A percentile compares a stretch with the other conserved stretches of the same genome.
Evolutionary conservation across 768 basidiomycete genomes (phyloP).

Genomic region (Dioszegia crocea): DNA sequence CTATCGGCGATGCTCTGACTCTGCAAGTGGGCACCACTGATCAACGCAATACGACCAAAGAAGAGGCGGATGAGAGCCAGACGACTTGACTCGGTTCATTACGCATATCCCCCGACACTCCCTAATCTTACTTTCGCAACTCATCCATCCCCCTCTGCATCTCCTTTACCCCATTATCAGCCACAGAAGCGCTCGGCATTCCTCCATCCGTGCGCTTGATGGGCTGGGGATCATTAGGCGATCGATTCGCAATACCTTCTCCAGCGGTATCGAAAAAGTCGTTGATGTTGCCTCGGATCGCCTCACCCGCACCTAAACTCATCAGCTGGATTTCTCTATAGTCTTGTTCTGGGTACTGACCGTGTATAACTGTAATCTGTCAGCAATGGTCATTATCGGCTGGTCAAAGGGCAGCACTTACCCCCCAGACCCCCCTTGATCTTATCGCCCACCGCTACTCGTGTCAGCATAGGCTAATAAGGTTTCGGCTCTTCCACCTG

Average conservation of each 20-base stretch:
- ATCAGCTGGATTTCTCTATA: not conserved
- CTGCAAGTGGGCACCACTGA: too few species aligned
- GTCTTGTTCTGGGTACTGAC: slow-evolving; percentile 6
- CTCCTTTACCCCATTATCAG: slow-evolving; percentile 32
- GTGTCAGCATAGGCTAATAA: not conserved
- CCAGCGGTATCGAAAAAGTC: slow-evolving; percentile 30
- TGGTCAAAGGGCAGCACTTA: slow-evolving; percentile 6
- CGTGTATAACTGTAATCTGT: slow-evolving; percentile 22
- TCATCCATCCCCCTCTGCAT: slow-evolving; percentile 20
- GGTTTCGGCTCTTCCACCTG: not conserved
- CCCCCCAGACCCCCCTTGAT: slow-evolving; percentile 29
- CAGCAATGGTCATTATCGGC: not conserved
- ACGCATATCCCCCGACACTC: too few species aligned
- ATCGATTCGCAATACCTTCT: slow-evolving; percentile 18
- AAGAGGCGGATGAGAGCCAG: too few species aligned
- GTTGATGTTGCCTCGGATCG: slow-evolving; percentile 35
- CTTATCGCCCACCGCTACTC: slow-evolving; percentile 25
- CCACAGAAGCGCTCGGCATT: slow-evolving; percentile 18
- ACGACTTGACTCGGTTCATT: too few species aligned
- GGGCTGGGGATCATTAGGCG: not conserved
- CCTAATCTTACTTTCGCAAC: slow-evolving; percentile 12
- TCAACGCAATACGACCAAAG: too few species aligned
- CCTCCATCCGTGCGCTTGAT: slow-evolving; percentile 14
- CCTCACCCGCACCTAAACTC: slow-evolving; percentile 29
- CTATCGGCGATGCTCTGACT: too few species aligned